phyloP scores from a whole-genome alignment of 352 stramenopile genomes.

The Plasmopara muralis region DNA sequence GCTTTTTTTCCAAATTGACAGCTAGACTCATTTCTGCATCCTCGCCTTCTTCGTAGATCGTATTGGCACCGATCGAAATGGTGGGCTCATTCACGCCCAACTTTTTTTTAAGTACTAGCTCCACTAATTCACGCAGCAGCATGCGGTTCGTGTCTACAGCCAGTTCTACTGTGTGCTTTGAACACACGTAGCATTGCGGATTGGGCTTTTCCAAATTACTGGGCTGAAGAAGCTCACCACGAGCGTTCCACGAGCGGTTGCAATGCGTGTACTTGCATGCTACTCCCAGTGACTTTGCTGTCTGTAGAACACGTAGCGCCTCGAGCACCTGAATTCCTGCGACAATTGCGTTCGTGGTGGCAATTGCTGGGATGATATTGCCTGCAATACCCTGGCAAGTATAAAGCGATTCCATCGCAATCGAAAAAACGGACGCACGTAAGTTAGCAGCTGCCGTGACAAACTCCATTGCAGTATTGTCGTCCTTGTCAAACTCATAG shows the following conservation, averaged over 20 bases:
- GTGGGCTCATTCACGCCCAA: slow-evolving; percentile 88
- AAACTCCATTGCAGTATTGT: slow-evolving; percentile 94
- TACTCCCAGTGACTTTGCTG: slow-evolving; percentile 50
- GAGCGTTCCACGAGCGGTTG: slow-evolving; percentile 84
- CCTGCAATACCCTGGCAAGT: slow-evolving; percentile 98
- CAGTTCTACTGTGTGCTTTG: slow-evolving; percentile 88
- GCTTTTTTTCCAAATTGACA: slow-evolving; percentile 86
- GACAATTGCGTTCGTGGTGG: slow-evolving; percentile 99
- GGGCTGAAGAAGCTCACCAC: slow-evolving; percentile 91
- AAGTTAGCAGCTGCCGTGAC: slow-evolving; percentile 97
- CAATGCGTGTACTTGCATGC: slow-evolving; percentile 93
- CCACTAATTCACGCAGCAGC: slow-evolving; percentile 67
- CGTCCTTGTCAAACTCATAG: slow-evolving; percentile 97
- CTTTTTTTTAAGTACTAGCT: slow-evolving; percentile 80
- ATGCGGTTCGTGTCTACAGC: slow-evolving; percentile 86
- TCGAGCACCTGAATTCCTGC: slow-evolving; percentile 90
- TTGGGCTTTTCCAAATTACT: slow-evolving; percentile 87
- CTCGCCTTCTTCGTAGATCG: slow-evolving; percentile 95
- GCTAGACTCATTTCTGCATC: slow-evolving; percentile 76
- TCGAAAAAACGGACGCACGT: slow-evolving; percentile 81
- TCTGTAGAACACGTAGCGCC: slow-evolving; percentile 77
- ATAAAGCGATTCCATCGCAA: slow-evolving; percentile 80
- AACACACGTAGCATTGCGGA: slow-evolving; percentile 95
- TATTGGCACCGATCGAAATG: slow-evolving; percentile 79
- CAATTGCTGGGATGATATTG: slow-evolving; percentile 99